phyloP scores from a whole-genome alignment of 768 basidiomycete genomes.

The Serendipita indica region DNA sequence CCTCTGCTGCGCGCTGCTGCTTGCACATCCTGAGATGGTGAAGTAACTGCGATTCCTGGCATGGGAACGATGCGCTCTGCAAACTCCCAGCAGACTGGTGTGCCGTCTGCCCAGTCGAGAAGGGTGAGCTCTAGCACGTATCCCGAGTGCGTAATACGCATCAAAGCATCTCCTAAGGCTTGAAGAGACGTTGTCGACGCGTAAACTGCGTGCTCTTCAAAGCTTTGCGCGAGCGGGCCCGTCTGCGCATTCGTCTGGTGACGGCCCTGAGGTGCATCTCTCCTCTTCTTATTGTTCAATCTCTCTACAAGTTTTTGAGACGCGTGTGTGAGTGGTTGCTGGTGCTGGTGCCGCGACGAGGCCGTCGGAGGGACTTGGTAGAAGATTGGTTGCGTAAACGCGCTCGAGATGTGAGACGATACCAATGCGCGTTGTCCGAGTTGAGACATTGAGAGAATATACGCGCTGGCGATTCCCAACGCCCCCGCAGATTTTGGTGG shows the following conservation, averaged over 20 bases:
- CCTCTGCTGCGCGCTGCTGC: background rate
- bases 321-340: background rate
- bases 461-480: too few species aligned
- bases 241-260: background rate
- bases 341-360: background rate
- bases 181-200: constrained; percentile 3
- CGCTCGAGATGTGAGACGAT: constrained; percentile 4
- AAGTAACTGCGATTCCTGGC: background rate
- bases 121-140: constrained; percentile 7
- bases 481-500: too few species aligned
- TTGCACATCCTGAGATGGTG: background rate
- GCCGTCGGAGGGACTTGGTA: background rate
- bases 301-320: background rate
- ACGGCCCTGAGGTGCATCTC: background rate
- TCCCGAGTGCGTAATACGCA: constrained; percentile 4
- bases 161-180: background rate
- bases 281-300: background rate
- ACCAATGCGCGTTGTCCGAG: constrained; percentile 1
- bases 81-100: constrained; percentile 7
- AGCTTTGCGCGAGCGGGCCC: background rate
- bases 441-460: background rate
- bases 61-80: constrained; percentile 7
- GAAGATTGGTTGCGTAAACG: background rate
- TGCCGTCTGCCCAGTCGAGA: constrained; percentile 1
- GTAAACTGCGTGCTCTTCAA: constrained; percentile 5